A percentile compares a stretch with the other conserved stretches of the same genome.
Evolutionary conservation across 345 rosid species (phyloP).

Genomic region (Kandelia obovata): DNA sequence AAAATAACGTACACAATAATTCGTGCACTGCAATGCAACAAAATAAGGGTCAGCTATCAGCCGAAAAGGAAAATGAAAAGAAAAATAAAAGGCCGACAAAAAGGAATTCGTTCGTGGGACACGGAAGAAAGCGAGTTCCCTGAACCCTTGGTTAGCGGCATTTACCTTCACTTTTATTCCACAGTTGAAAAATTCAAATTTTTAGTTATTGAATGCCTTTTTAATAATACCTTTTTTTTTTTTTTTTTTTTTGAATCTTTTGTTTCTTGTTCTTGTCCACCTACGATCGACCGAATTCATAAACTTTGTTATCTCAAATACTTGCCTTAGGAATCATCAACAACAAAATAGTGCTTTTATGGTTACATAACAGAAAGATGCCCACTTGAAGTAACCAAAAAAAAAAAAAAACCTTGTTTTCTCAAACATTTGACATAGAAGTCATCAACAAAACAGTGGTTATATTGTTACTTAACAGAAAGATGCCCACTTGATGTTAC

Average conservation of each 20-base stretch:
- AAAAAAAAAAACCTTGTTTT: not conserved
- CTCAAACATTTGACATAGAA: not conserved
- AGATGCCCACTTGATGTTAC: not conserved
- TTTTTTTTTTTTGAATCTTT: too few relatives aligned
- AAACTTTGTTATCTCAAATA: not conserved
- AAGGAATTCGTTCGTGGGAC: not conserved
- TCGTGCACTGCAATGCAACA: not conserved
- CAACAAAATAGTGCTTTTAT: not conserved
- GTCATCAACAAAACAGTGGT: not conserved
- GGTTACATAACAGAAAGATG: not conserved
- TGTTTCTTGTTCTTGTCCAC: not conserved
- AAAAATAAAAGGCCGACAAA: not conserved
- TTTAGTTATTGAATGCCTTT: too few relatives aligned
- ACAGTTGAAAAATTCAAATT: too few relatives aligned
- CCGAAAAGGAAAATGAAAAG: too few relatives aligned
- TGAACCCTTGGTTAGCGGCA: too few relatives aligned
- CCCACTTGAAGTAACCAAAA: too few relatives aligned
- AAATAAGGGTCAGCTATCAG: not conserved
- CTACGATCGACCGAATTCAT: not conserved
- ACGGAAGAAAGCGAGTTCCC: too few relatives aligned
- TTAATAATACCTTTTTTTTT: too few relatives aligned
- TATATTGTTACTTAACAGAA: conserved; percentile 3
- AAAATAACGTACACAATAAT: not conserved
- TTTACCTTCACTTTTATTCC: too few relatives aligned
- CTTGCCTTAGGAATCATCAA: not conserved